Conservation (phyloP, 2,329 filamentous ascomycete genomes). For the Colletotrichum musicola region DNA sequence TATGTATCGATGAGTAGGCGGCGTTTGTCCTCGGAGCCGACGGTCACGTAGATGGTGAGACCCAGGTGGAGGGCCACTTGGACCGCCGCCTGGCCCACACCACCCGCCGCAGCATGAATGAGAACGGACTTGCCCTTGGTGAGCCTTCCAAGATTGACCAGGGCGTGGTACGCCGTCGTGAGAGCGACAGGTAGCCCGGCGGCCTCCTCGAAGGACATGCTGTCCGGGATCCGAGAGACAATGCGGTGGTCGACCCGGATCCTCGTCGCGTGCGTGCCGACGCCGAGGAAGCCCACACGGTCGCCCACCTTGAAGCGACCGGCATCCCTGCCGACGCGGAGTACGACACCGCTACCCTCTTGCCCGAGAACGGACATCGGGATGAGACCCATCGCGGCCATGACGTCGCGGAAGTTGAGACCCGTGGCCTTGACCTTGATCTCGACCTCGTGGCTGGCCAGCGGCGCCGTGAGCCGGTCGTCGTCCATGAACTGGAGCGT, state of each 20-base stretch:
- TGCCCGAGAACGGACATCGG: slow-evolving; percentile 42
- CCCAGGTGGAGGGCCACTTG: slow-evolving; percentile 45
- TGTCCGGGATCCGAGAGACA: slow-evolving; percentile 47
- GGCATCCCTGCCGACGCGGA: slow-evolving; percentile 39
- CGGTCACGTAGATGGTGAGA: slow-evolving; percentile 50
- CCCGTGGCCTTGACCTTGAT: slow-evolving; percentile 47
- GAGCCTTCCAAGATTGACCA: slow-evolving; percentile 48
- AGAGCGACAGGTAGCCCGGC: slow-evolving; percentile 50
- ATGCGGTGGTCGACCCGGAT: slow-evolving; percentile 5
- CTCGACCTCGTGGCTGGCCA: slow-evolving; percentile 45
- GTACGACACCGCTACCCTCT: slow-evolving; percentile 45
- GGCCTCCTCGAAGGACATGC: slow-evolving; percentile 50
- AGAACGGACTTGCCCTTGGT: slow-evolving; percentile 42
- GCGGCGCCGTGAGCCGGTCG: slow-evolving; percentile 30
- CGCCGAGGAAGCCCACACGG: slow-evolving; percentile 21
- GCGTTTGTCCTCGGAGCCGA: slow-evolving; percentile 48
- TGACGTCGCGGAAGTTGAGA: slow-evolving; percentile 53
- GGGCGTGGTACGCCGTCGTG: slow-evolving; percentile 48
- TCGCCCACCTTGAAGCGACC: slow-evolving; percentile 27
- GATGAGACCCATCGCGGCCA: slow-evolving; percentile 45
- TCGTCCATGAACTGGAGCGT: slow-evolving; percentile 47
- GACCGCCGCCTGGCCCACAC: slow-evolving; percentile 45
- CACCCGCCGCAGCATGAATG: slow-evolving; percentile 46
- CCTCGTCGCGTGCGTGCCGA: not conserved
- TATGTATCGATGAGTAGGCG: slow-evolving; percentile 41